These are phyloP conservation scores for Podaxis pistillaris DNA, from an alignment of 768 basidiomycete species.

Conservation along the genomic window DNA sequence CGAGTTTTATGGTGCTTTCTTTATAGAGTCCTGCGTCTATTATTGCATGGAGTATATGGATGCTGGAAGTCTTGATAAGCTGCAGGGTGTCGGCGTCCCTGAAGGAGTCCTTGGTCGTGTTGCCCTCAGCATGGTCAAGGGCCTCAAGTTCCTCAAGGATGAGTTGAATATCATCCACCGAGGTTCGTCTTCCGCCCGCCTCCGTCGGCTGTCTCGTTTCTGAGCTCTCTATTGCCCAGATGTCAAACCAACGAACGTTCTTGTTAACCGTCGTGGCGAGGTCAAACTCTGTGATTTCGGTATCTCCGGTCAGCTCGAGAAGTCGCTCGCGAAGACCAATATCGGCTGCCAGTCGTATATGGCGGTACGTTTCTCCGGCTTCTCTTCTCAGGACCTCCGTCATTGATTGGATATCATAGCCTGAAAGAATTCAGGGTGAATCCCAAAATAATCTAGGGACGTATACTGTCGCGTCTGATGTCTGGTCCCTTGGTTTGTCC, in stretches of 20 bases:
- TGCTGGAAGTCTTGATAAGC: constrained; percentile 90
- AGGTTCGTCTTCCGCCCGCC: constrained; percentile 28
- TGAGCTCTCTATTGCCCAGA: constrained; percentile 40
- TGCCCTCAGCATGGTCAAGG: constrained; percentile 78
- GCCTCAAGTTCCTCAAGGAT: constrained; percentile 94
- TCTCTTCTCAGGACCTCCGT: not conserved
- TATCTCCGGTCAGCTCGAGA: constrained; percentile 97
- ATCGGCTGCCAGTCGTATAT: constrained; percentile 99
- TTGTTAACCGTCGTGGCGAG: constrained; percentile 84
- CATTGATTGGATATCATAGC: constrained; percentile 41
- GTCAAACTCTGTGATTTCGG: constrained; percentile 98
- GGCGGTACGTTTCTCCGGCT: constrained; percentile 63
- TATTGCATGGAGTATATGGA: constrained; percentile 99
- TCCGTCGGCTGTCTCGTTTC: not conserved
- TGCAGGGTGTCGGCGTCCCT: constrained; percentile 58
- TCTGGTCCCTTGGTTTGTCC: constrained; percentile 94
- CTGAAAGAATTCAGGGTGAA: constrained; percentile 95
- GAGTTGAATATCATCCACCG: constrained; percentile 78
- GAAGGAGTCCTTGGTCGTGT: constrained; percentile 86
- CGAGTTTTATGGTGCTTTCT: constrained; percentile 99
- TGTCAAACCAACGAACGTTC: constrained; percentile 93
- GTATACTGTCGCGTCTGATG: constrained; percentile 95
- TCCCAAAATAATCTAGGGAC: constrained; percentile 82
- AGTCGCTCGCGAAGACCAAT: constrained; percentile 94
- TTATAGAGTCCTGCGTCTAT: constrained; percentile 99